Evolutionary conservation across 164 flowering plant species (phyloP), one percentile per base, ranked within the genome.

Genomic region (Macadamia tetraphylla): DNA sequence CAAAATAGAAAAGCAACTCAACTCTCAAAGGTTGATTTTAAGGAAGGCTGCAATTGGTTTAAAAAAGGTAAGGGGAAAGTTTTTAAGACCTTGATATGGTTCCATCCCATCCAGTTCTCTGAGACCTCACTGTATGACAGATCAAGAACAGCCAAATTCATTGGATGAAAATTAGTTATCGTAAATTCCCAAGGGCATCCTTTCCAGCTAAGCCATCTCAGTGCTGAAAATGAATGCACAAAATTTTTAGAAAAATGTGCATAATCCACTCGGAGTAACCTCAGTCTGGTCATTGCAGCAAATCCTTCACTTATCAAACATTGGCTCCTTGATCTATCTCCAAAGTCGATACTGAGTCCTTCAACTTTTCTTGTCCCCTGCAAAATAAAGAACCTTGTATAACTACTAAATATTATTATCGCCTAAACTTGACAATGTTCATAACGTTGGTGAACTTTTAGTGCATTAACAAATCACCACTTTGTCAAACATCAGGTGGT

Each of bases 101-200:
- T 23, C 23, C 23, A 23, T 23, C 23, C 23, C 23, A 23, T 23
- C 23, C 23, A 23, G 23, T 23, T 23, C 23, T 23, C 23, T 23
- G 23, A 23, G 23, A 23, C 23, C 23, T 23, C 23, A 23, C 23
- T 23, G 23, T 31, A 13, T 12, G 43, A 40, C 44, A 63, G 40
- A 48, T 63, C 65, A 35, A 63, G 65, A 43, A 63, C 65, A 30
- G 49, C 65, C 15, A 63, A 6, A 12, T 63, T 40, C 42, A 32
- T 44, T 30, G 14, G 66, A 48, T 8, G 40, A 63, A 63, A 63
- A 2, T 44, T 23, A n/a, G 15, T n/a, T 13, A 29, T 52, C 11
- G 42, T 0, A n/a, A 23, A 63, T 6, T 63, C 9, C 9, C 3
- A 14, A 35, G 18, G 66, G 15, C 66, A 63, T 43, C 66, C 49